phyloP scores from a whole-genome alignment of 164 flowering plant genomes.

The Berberis vulgaris region DNA sequence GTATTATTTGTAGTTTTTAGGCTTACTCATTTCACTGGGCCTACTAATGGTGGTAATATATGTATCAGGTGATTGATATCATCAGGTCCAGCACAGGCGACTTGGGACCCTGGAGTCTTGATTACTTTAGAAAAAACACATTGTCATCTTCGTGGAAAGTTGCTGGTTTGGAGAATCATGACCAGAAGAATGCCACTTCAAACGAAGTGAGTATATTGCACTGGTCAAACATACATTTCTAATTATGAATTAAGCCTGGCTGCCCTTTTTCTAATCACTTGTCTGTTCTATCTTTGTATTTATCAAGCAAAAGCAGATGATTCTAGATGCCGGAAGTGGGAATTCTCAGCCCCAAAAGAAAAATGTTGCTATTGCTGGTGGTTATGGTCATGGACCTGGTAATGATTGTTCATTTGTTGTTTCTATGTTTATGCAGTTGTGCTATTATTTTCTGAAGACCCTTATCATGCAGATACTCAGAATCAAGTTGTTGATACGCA shows the following conservation, averaged over 20 bases:
- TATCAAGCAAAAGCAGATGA: constrained; percentile 27
- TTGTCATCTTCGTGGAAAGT: constrained; percentile 79
- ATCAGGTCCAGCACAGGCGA: constrained; percentile 55
- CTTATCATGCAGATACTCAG: constrained; percentile 40
- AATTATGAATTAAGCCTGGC: not conserved
- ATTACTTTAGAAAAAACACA: constrained; percentile 42
- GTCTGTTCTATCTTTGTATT: not conserved
- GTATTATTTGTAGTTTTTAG: not conserved
- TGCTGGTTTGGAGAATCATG: constrained; percentile 34
- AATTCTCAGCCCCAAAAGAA: constrained; percentile 21
- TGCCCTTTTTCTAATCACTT: not conserved
- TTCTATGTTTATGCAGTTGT: not conserved
- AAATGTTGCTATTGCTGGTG: constrained; percentile 21
- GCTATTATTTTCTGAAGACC: not conserved
- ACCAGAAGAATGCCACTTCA: constrained; percentile 20
- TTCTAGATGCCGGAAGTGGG: constrained; percentile 21
- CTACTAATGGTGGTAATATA: not conserved
- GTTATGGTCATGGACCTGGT: constrained; percentile 2
- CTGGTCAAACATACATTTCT: too few species aligned
- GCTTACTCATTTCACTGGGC: not conserved
- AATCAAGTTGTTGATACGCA: constrained; percentile 44
- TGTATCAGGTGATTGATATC: constrained; percentile 55
- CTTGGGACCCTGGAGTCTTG: constrained; percentile 74
- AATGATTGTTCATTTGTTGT: not conserved
- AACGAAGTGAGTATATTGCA: constrained; percentile 30